These are phyloP conservation scores for Haplosporangium gracile DNA, from an alignment of 192 early-diverging fungal species.

Conservation along the genomic window DNA sequence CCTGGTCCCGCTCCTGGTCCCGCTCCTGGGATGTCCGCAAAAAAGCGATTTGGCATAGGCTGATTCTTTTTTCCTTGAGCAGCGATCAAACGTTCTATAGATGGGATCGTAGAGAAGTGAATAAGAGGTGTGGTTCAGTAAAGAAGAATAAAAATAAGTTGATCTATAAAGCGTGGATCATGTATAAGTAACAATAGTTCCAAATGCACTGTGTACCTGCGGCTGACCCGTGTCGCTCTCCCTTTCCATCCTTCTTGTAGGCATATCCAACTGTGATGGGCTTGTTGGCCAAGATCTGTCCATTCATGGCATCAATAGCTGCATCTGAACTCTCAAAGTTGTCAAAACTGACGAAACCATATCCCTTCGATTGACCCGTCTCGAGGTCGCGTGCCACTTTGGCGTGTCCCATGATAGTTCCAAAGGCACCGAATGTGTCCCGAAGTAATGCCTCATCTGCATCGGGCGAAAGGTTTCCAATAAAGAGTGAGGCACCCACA, in stretches of 20 bases:
- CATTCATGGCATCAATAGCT: conserved; percentile 99
- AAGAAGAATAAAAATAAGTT: neutral
- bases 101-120: neutral
- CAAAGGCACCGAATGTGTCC: conserved; percentile 97
- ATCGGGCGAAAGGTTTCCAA: conserved; percentile 95
- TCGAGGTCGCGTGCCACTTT: conserved; percentile 87
- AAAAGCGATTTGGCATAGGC: conserved; percentile 76
- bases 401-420: conserved; percentile 76
- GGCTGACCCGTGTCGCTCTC: conserved; percentile 95
- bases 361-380: conserved; percentile 90
- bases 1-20: conserved; percentile 19
- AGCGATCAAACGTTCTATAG: conserved; percentile 89
- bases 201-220: conserved; percentile 67
- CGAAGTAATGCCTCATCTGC: conserved; percentile 92
- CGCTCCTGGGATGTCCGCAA: conserved; percentile 67
- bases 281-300: conserved; percentile 96
- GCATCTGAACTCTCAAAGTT: conserved; percentile 96
- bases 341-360: conserved; percentile 92
- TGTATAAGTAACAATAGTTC: neutral
- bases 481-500: conserved; percentile 96
- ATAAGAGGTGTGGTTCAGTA: neutral
- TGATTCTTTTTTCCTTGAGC: conserved; percentile 89
- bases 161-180: too few species aligned
- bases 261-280: conserved; percentile 92
- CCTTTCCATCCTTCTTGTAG: conserved; percentile 99